Conservation (phyloP, 257 asterid genomes). For the Nicotiana tomentosiformis region DNA sequence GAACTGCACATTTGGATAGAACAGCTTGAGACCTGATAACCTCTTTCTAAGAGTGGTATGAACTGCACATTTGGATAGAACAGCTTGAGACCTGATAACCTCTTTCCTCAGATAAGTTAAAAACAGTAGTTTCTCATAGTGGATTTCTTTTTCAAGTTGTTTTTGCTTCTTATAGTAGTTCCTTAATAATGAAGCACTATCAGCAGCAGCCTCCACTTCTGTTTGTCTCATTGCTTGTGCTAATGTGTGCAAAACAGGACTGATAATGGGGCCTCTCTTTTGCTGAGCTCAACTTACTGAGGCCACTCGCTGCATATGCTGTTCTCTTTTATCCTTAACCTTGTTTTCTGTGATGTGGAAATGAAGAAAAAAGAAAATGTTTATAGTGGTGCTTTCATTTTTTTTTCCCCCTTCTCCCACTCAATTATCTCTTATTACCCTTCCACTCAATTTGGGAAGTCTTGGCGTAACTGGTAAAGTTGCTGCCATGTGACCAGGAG, state of each 20-base stretch:
- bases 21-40: slow-evolving; percentile 12
- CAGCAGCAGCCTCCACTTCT: slow-evolving; percentile 27
- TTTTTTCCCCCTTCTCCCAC: neutral
- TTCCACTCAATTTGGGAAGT: neutral
- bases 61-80: slow-evolving; percentile 4
- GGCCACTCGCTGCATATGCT: slow-evolving; percentile 9
- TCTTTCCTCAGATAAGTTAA: slow-evolving; percentile 10
- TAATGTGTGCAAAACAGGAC: slow-evolving; percentile 13
- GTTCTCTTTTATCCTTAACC: neutral
- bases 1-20: slow-evolving; percentile 4
- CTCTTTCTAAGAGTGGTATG: slow-evolving; percentile 6
- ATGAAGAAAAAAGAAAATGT: neutral
- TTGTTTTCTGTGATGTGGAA: neutral
- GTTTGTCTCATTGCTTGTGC: slow-evolving; percentile 14
- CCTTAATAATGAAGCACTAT: slow-evolving; percentile 40
- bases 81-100: slow-evolving; percentile 15
- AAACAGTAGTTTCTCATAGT: slow-evolving; percentile 23
- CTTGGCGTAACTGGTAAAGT: too few relatives aligned
- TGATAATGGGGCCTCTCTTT: slow-evolving; percentile 18
- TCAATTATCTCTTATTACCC: neutral
- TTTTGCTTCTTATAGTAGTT: slow-evolving; percentile 22
- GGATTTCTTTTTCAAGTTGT: slow-evolving; percentile 23
- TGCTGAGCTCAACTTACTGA: slow-evolving; percentile 10
- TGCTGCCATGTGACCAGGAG: too few relatives aligned
- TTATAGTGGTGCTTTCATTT: neutral